Evolutionary conservation across 108 stramenopile genomes (phyloP).

Genomic region (Skeletonema menzelii): DNA sequence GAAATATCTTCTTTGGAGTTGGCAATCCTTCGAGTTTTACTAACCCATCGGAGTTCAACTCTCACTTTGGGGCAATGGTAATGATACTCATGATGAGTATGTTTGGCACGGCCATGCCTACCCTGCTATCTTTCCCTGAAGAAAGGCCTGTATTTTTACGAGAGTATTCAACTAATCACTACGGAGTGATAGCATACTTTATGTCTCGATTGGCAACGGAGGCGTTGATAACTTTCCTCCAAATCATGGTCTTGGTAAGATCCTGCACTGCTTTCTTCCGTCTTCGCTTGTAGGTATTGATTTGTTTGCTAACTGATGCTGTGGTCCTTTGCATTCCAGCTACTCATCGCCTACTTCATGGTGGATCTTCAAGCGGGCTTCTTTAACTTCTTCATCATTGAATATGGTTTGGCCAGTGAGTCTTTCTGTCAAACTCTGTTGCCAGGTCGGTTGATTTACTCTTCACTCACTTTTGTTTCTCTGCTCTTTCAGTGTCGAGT

Average conservation of each 20-base stretch:
- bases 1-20: constrained; percentile 73
- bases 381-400: constrained; percentile 41
- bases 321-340: not conserved
- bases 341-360: constrained; percentile 56
- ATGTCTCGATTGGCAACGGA: constrained; percentile 54
- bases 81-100: constrained; percentile 50
- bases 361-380: constrained; percentile 63
- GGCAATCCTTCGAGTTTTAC: constrained; percentile 31
- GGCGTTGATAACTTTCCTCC: constrained; percentile 48
- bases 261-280: constrained; percentile 21
- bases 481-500: not conserved
- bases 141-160: constrained; percentile 89
- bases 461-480: not conserved
- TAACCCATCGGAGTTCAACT: constrained; percentile 53
- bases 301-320: not conserved
- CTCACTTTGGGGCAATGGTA: constrained; percentile 70
- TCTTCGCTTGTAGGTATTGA: not conserved
- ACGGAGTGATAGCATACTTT: constrained; percentile 73
- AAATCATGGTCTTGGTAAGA: constrained; percentile 48
- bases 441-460: not conserved
- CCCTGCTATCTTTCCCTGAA: constrained; percentile 77
- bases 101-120: constrained; percentile 78
- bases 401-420: constrained; percentile 60
- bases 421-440: constrained; percentile 13
- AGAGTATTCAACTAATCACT: constrained; percentile 90